phyloP scores from a whole-genome alignment of 23 red algal species.

The Chondrus crispus region DNA sequence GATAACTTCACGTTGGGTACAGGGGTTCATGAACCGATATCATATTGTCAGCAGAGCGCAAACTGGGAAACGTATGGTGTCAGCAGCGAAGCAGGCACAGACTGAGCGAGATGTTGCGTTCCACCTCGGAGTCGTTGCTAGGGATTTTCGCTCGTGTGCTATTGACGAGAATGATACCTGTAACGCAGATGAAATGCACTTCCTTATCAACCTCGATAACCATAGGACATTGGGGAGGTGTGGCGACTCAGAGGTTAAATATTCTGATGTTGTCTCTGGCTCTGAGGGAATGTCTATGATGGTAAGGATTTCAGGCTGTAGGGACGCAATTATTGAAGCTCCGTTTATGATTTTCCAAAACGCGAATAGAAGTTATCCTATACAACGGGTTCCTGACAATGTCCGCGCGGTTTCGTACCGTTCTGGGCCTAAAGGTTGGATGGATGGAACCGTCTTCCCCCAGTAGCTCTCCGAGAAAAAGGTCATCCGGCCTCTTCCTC shows the following conservation, averaged over 20 bases:
- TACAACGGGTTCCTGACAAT: constrained; percentile 9
- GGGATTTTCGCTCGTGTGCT: not conserved
- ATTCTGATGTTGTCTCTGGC: constrained; percentile 23
- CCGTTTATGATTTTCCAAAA: constrained; percentile 30
- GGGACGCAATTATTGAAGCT: not conserved
- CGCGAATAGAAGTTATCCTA: not conserved
- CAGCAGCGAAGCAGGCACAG: not conserved
- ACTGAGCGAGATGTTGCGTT: constrained; percentile 13
- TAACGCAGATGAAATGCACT: constrained; percentile 30
- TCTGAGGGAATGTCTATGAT: constrained; percentile 30
- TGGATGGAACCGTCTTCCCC: too few relatives aligned
- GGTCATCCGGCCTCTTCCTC: not conserved
- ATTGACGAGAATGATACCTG: constrained; percentile 1
- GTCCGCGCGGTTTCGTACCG: constrained; percentile 4
- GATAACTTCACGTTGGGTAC: not conserved
- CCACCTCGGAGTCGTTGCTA: not conserved
- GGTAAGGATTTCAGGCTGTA: not conserved
- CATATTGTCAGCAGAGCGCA: constrained; percentile 8
- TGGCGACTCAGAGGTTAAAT: not conserved
- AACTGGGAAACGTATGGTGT: not conserved
- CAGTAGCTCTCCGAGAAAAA: not conserved
- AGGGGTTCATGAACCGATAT: not conserved
- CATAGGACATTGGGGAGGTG: not conserved
- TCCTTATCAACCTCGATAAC: constrained; percentile 16
- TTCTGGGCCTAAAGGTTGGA: constrained; percentile 12